Percentiles rank a stretch among this genome's conserved stretches.
phyloP scores from a whole-genome alignment of 306 rosid species.

The Rosa multiflora region DNA sequence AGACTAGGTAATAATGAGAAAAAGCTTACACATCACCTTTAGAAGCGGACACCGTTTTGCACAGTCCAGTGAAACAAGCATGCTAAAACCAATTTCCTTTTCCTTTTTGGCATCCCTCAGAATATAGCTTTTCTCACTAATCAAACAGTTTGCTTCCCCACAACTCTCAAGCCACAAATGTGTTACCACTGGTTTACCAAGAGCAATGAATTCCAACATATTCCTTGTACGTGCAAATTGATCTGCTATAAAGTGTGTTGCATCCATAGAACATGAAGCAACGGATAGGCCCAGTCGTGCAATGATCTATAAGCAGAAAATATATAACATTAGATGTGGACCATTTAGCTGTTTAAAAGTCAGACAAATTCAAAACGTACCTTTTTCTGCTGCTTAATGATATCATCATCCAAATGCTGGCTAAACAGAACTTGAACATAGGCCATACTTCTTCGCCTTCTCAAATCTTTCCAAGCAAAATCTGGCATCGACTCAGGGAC shows the following conservation, averaged over 20 bases:
- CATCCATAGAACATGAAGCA: conserved; percentile 66
- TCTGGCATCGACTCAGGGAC: conserved; percentile 34
- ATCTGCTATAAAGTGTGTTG: conserved; percentile 90
- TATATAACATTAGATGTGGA: conserved; percentile 20
- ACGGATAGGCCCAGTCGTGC: conserved; percentile 60
- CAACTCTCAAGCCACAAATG: conserved; percentile 92
- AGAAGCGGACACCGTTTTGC: conserved; percentile 73
- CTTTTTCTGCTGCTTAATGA: conserved; percentile 87
- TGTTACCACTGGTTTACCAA: conserved; percentile 87
- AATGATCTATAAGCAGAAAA: conserved; percentile 46
- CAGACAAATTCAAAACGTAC: conserved; percentile 35
- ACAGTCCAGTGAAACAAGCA: conserved; percentile 74
- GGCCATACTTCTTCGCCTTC: conserved; percentile 72
- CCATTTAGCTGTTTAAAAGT: not conserved
- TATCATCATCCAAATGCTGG: conserved; percentile 65
- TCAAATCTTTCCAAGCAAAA: conserved; percentile 48
- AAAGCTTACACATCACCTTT: conserved; percentile 37
- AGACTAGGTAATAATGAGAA: conserved; percentile 13
- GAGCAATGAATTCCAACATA: conserved; percentile 91
- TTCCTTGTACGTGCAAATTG: conserved; percentile 84
- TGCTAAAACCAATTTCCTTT: conserved; percentile 80
- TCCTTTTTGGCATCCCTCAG: conserved; percentile 87
- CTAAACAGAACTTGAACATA: conserved; percentile 72
- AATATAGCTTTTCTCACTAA: conserved; percentile 83
- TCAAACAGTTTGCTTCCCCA: conserved; percentile 83